A percentile compares a stretch with the other conserved stretches of the same genome.
Conservation (phyloP, 2,329 filamentous ascomycete genomes). For the Daldinia sp. region DNA sequence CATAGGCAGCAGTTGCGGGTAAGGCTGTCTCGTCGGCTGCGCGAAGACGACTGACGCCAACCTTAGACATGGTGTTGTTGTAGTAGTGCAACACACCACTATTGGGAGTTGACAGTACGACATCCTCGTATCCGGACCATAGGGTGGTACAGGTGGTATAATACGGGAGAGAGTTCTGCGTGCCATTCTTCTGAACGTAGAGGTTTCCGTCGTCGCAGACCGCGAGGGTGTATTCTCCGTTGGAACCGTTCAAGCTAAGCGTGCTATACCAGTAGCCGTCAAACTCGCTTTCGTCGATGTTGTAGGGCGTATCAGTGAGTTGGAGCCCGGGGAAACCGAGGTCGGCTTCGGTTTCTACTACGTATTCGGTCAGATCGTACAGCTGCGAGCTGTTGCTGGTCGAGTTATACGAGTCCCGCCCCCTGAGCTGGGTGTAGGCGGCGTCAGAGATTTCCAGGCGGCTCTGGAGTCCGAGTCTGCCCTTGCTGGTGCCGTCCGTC, state of each 20-base stretch:
- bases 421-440: conserved; percentile 10
- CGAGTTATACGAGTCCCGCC: conserved; percentile 5
- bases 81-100: conserved; percentile 24
- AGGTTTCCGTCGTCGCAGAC: conserved; percentile 22
- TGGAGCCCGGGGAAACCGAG: conserved; percentile 18
- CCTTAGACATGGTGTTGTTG: conserved; percentile 27
- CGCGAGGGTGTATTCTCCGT: conserved; percentile 16
- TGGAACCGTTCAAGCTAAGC: conserved; percentile 20
- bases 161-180: conserved; percentile 12
- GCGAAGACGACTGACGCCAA: conserved; percentile 22
- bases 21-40: conserved; percentile 8
- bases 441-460: conserved; percentile 15
- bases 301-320: conserved; percentile 12
- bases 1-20: conserved; percentile 10
- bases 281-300: conserved; percentile 19
- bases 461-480: conserved; percentile 14
- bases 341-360: conserved; percentile 13
- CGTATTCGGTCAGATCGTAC: conserved; percentile 22
- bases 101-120: conserved; percentile 15
- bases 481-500: conserved; percentile 20
- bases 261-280: conserved; percentile 27
- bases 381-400: conserved; percentile 16
- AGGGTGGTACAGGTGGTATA: conserved; percentile 21
- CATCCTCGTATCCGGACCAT: conserved; percentile 21
- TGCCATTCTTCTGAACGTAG: conserved; percentile 18